phyloP scores from a whole-genome alignment of 2,329 filamentous ascomycete genomes.

The Exophiala xenobiotica region DNA sequence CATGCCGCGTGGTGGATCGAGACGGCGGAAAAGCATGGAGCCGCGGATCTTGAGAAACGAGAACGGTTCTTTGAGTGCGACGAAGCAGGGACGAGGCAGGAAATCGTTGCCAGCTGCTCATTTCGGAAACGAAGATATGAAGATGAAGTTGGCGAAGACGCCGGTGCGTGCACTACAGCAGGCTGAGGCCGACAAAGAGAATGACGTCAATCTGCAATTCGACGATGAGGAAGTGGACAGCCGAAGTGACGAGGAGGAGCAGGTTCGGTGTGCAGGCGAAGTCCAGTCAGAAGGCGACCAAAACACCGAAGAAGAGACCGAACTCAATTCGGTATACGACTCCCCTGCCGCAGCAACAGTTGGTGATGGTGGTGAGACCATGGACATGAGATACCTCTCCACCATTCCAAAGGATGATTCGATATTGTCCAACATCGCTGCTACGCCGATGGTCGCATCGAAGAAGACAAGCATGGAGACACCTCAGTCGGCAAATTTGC shows the following conservation, averaged over 20 bases:
- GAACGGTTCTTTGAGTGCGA: slow-evolving; percentile 61
- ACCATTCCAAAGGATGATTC: not conserved
- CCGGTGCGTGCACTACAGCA: not conserved
- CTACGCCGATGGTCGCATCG: not conserved
- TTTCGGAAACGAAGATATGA: slow-evolving; percentile 19
- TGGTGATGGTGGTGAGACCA: slow-evolving; percentile 17
- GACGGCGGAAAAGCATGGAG: slow-evolving; percentile 79
- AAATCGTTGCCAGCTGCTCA: slow-evolving; percentile 10
- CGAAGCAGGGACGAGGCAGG: slow-evolving; percentile 13
- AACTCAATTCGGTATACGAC: slow-evolving; percentile 23
- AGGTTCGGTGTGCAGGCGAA: slow-evolving; percentile 3
- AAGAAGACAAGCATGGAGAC: not conserved
- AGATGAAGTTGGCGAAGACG: slow-evolving; percentile 23
- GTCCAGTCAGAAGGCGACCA: not conserved
- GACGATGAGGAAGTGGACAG: slow-evolving; percentile 1
- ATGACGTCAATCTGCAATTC: not conserved
- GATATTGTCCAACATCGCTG: not conserved
- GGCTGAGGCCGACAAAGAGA: not conserved
- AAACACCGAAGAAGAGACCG: slow-evolving; percentile 18
- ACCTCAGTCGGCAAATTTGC: slow-evolving; percentile 11
- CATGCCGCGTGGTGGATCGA: slow-evolving; percentile 67
- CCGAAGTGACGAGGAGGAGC: not conserved
- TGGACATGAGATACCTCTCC: slow-evolving; percentile 6
- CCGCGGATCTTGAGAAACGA: slow-evolving; percentile 67
- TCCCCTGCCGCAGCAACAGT: slow-evolving; percentile 24